Evolutionary conservation across 1,284 basidiomycete genomes (phyloP).

Genomic region (Sutorius eximius): DNA sequence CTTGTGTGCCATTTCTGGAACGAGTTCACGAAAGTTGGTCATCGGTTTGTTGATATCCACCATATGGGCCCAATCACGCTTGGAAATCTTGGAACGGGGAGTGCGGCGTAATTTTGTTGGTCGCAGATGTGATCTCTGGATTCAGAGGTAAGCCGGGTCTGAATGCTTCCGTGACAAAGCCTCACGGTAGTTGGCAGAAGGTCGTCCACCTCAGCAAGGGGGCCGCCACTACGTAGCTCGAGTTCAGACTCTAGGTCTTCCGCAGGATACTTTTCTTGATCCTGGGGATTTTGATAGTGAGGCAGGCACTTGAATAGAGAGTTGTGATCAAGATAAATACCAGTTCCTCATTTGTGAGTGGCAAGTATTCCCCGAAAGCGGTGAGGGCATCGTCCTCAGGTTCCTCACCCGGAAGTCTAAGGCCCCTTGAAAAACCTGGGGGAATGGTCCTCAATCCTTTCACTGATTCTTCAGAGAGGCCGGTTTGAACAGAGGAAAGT

Average conservation of each 20-base stretch:
- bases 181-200: constrained; percentile 79
- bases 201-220: constrained; percentile 69
- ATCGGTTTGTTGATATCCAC: constrained; percentile 92
- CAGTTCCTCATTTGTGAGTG: constrained; percentile 12
- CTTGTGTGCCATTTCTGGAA: constrained; percentile 89
- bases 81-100: constrained; percentile 53
- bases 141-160: constrained; percentile 10
- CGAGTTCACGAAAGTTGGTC: constrained; percentile 83
- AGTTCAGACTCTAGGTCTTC: constrained; percentile 25
- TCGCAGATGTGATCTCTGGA: constrained; percentile 57
- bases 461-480: constrained; percentile 33
- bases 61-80: constrained; percentile 97
- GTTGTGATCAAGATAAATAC: constrained; percentile 8
- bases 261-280: constrained; percentile 3
- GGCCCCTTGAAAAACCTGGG: constrained; percentile 65
- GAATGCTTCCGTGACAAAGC: background rate
- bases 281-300: constrained; percentile 17
- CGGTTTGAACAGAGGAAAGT: constrained; percentile 38
- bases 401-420: constrained; percentile 63
- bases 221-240: constrained; percentile 15
- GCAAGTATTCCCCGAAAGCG: constrained; percentile 36
- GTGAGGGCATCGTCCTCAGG: constrained; percentile 45
- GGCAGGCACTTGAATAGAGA: background rate
- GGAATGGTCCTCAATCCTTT: constrained; percentile 60
- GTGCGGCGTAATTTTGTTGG: constrained; percentile 45